phyloP scores from a whole-genome alignment of 2,329 filamentous ascomycete genomes.

The Rhynchosporium graminicola region DNA sequence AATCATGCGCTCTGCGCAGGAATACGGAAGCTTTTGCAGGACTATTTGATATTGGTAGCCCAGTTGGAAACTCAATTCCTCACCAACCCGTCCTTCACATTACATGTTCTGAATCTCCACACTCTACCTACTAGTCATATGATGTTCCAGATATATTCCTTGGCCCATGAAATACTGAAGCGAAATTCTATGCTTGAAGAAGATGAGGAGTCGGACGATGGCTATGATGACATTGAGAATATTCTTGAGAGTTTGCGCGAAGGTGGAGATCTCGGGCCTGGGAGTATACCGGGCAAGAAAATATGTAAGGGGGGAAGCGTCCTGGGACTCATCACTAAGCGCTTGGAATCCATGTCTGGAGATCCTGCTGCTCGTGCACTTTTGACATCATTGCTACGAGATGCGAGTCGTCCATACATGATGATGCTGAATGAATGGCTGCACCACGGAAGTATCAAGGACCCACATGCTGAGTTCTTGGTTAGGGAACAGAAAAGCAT shows the following conservation, averaged over 20 bases:
- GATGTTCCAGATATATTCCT: conserved; percentile 83
- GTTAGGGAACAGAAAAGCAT: conserved; percentile 97
- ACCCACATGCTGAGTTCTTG: conserved; percentile 90
- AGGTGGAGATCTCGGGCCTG: conserved; percentile 77
- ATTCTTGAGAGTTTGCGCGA: conserved; percentile 88
- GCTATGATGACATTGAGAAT: conserved; percentile 83
- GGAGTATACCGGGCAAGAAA: conserved; percentile 81
- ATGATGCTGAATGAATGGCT: conserved; percentile 98
- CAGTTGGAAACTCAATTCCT: conserved; percentile 93
- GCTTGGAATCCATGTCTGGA: conserved; percentile 86
- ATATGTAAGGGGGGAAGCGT: conserved; percentile 96
- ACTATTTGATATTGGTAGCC: conserved; percentile 89
- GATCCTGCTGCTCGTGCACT: conserved; percentile 85
- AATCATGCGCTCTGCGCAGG: conserved; percentile 97
- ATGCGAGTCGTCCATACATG: conserved; percentile 95
- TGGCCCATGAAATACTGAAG: conserved; percentile 84
- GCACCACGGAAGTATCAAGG: conserved; percentile 91
- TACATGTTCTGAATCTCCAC: conserved; percentile 91
- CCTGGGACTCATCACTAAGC: conserved; percentile 81
- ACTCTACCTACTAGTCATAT: conserved; percentile 88
- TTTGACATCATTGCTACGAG: conserved; percentile 78
- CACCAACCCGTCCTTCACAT: conserved; percentile 83
- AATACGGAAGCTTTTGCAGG: conserved; percentile 85
- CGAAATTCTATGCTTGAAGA: conserved; percentile 87
- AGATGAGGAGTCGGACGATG: conserved; percentile 62